Conservation (phyloP, 176 grass and related monocot species). For the Stipa capillata region DNA sequence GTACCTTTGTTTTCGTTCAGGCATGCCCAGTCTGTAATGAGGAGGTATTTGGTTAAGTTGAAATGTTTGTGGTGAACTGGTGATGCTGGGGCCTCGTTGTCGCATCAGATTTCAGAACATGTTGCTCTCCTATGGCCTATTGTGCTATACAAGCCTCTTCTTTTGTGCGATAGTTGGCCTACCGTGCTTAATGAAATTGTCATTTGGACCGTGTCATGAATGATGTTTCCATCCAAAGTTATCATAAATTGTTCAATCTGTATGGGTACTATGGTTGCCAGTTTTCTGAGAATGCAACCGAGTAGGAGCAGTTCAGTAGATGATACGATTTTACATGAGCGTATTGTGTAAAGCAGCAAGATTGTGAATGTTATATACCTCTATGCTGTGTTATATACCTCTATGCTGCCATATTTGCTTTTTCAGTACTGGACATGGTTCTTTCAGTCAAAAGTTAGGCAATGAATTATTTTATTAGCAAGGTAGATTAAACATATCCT, state of each 20-base stretch:
- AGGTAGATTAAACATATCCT: not conserved
- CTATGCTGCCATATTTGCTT: not conserved
- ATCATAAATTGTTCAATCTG: slow-evolving; percentile 4
- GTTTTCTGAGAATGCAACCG: slow-evolving; percentile 17
- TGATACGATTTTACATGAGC: not conserved
- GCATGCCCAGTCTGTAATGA: slow-evolving; percentile 68
- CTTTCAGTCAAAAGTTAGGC: not conserved
- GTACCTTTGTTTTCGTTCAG: slow-evolving; percentile 28
- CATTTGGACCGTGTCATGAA: not conserved
- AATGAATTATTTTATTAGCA: not conserved
- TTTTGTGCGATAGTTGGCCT: not conserved
- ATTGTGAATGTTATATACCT: not conserved
- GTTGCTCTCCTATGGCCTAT: not conserved
- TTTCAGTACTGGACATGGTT: not conserved
- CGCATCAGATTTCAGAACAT: not conserved
- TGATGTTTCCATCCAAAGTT: slow-evolving; percentile 12
- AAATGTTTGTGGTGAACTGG: not conserved
- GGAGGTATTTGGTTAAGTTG: slow-evolving; percentile 65
- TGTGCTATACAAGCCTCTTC: not conserved
- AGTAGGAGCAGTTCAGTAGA: slow-evolving; percentile 1
- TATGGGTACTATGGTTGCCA: slow-evolving; percentile 5
- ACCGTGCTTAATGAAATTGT: not conserved
- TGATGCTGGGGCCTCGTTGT: not conserved
- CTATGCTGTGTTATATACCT: not conserved
- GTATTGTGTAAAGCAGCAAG: slow-evolving; percentile 1